A percentile compares a stretch with the other conserved stretches of the same genome.
Conservation (phyloP, 192 early-diverging fungal species). For the Podila epigama region DNA sequence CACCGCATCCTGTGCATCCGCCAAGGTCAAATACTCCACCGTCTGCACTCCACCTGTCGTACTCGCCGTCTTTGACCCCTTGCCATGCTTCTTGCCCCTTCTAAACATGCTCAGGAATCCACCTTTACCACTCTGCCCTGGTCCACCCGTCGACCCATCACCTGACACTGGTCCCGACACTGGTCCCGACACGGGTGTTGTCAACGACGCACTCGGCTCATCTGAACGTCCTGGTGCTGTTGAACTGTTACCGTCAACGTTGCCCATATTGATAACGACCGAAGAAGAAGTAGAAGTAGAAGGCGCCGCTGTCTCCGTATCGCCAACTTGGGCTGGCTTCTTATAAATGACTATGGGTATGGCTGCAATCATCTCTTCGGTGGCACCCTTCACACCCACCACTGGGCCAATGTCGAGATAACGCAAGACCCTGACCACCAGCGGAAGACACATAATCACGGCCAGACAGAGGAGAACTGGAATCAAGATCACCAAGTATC, state of each 20-base stretch:
- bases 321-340: conserved; percentile 3
- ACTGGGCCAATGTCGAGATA: conserved; percentile 60
- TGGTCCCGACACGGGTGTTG: too few species aligned
- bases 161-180: conserved; percentile 2
- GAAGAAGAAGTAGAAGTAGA: not conserved
- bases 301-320: not conserved
- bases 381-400: conserved; percentile 69
- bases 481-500: conserved; percentile 71
- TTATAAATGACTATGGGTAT: conserved; percentile 74
- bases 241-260: not conserved
- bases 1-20: conserved; percentile 67
- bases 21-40: conserved; percentile 55
- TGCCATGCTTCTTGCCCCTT: conserved; percentile 10
- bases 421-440: conserved; percentile 69
- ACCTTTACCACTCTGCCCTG: conserved; percentile 3
- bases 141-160: not conserved
- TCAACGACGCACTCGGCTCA: too few species aligned
- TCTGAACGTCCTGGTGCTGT: not conserved
- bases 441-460: conserved; percentile 70
- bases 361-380: conserved; percentile 68
- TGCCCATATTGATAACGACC: conserved; percentile 8
- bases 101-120: conserved; percentile 6
- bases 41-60: not conserved
- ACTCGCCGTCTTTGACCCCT: not conserved
- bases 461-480: conserved; percentile 66